These are phyloP conservation scores for Penicillium digitatum DNA, from an alignment of 2,329 filamentous ascomycete genomes.

Conservation along the genomic window DNA sequence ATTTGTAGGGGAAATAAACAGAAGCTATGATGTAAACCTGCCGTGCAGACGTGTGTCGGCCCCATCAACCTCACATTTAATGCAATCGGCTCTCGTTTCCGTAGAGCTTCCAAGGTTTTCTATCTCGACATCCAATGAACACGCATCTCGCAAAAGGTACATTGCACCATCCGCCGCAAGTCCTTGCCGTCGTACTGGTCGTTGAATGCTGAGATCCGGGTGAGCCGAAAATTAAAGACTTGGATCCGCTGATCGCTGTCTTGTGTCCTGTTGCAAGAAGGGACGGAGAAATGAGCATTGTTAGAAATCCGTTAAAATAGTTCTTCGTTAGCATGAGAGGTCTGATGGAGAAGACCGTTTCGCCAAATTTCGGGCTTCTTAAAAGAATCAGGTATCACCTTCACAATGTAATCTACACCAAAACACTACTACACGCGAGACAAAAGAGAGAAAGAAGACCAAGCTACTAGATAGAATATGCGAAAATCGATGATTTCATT, in stretches of 20 bases:
- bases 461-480: not conserved
- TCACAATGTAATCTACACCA: not conserved
- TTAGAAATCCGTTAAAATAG: too few species aligned
- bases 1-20: not conserved
- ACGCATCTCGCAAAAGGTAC: too few species aligned
- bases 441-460: accelerated
- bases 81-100: not conserved
- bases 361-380: not conserved
- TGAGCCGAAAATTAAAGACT: not conserved
- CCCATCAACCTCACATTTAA: not conserved
- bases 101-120: not conserved
- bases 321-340: not conserved
- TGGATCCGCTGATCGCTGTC: not conserved
- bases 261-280: not conserved
- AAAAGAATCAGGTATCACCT: not conserved
- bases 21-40: conserved; percentile 4
- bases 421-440: not conserved
- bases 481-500: conserved; percentile 12
- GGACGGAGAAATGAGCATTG: not conserved
- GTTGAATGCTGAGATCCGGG: not conserved
- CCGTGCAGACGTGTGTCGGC: not conserved
- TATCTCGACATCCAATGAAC: not conserved
- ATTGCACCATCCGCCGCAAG: not conserved
- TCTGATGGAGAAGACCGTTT: not conserved
- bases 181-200: not conserved